phyloP scores from a whole-genome alignment of 805 yeast genomes.

The Monosporozyma yasuniensis region DNA sequence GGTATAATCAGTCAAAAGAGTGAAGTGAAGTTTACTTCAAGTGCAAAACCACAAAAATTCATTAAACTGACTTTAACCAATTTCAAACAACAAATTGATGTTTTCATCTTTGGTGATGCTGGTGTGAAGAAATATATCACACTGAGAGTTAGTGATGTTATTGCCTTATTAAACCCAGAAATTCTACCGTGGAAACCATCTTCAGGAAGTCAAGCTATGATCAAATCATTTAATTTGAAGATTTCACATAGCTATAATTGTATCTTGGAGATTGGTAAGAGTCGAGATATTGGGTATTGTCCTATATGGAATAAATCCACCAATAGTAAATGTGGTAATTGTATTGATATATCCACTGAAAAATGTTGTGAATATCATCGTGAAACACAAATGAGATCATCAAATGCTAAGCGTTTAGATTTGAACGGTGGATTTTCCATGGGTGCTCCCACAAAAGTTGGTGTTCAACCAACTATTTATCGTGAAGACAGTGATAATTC shows the following conservation, averaged over 20 bases:
- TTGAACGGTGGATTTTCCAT: constrained; percentile 51
- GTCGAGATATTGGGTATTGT: constrained; percentile 64
- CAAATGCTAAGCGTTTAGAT: constrained; percentile 64
- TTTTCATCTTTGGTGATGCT: constrained; percentile 51
- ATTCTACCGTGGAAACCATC: constrained; percentile 36
- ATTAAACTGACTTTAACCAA: constrained; percentile 59
- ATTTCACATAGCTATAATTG: constrained; percentile 43
- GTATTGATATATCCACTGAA: constrained; percentile 46
- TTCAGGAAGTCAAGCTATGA: constrained; percentile 11
- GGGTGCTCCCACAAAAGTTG: constrained; percentile 46
- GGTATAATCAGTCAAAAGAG: constrained; percentile 60
- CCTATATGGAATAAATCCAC: constrained; percentile 37
- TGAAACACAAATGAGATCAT: constrained; percentile 44
- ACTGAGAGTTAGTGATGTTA: constrained; percentile 60
- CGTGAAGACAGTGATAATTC: constrained; percentile 7
- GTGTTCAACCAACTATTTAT: constrained; percentile 36
- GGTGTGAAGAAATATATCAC: constrained; percentile 70
- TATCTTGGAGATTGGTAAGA: constrained; percentile 64
- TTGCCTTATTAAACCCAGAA: constrained; percentile 68
- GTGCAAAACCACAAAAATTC: constrained; percentile 41
- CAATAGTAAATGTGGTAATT: constrained; percentile 51
- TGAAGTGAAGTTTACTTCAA: constrained; percentile 39
- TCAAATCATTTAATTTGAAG: constrained; percentile 44
- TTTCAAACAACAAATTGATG: constrained; percentile 48
- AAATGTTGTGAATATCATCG: constrained; percentile 66